Conservation (phyloP, 306 rosid genomes). For the Quercus gilva region DNA sequence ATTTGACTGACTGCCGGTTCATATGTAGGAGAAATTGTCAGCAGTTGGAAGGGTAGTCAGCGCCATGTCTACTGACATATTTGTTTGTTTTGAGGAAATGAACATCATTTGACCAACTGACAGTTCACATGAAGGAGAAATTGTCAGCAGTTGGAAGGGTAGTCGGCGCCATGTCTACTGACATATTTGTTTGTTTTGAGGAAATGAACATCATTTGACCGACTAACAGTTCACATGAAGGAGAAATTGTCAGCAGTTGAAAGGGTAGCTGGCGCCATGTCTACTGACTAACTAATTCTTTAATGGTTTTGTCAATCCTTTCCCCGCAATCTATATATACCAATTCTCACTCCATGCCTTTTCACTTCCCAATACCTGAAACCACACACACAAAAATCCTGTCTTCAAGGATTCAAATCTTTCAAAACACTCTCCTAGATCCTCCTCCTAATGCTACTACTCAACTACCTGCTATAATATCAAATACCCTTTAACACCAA, state of each 20-base stretch:
- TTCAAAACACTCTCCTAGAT: background rate
- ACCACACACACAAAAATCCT: background rate
- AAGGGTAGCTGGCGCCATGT: slow-evolving; percentile 3
- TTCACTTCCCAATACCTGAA: background rate
- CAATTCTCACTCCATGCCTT: background rate
- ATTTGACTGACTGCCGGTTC: too few species aligned
- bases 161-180: too few species aligned
- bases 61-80: too few species aligned
- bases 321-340: background rate
- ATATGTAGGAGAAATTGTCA: too few species aligned
- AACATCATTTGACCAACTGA: too few species aligned
- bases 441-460: background rate
- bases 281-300: background rate
- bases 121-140: too few species aligned
- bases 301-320: background rate
- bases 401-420: background rate
- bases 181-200: background rate
- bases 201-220: background rate
- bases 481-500: background rate
- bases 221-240: background rate
- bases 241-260: background rate
- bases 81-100: too few species aligned
- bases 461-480: background rate
- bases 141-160: too few species aligned
- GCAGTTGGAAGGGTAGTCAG: too few species aligned